Evolutionary conservation across 1,284 basidiomycete species (phyloP).

Genomic region (Ganoderma resinaceum): DNA sequence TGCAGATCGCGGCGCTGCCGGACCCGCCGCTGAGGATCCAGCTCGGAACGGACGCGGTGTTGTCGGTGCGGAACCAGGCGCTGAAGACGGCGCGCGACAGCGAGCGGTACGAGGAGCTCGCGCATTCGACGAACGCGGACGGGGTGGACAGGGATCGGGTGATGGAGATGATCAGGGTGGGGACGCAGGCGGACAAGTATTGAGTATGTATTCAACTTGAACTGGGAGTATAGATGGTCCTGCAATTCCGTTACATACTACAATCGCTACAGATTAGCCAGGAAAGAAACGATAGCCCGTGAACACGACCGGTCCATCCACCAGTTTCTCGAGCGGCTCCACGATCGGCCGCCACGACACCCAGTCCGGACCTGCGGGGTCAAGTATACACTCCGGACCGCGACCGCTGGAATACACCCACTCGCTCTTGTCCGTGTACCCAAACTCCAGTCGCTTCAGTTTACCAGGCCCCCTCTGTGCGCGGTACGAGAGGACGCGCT

Average conservation of each 20-base stretch:
- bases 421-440: background rate
- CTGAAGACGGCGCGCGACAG: slow-evolving; percentile 34
- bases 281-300: background rate
- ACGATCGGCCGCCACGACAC: background rate
- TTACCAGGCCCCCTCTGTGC: background rate
- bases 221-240: too few relatives aligned
- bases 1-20: slow-evolving; percentile 28
- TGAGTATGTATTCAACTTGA: background rate
- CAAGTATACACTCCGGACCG: background rate
- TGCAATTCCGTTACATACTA: too few relatives aligned
- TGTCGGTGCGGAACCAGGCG: slow-evolving; percentile 39
- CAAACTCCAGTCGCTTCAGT: background rate
- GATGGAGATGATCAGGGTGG: slow-evolving; percentile 6
- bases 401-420: background rate
- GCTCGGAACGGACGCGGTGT: slow-evolving; percentile 42
- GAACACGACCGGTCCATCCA: background rate
- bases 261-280: background rate
- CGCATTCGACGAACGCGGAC: slow-evolving; percentile 28
- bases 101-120: slow-evolving; percentile 17
- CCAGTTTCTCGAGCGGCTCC: background rate
- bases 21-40: slow-evolving; percentile 44
- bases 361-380: background rate
- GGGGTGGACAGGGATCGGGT: slow-evolving; percentile 24
- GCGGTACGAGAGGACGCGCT: background rate
- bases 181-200: slow-evolving; percentile 15